A percentile compares a stretch with the other conserved stretches of the same genome.
Evolutionary conservation across 306 rosid species (phyloP).

Genomic region (Prunus armeniaca): DNA sequence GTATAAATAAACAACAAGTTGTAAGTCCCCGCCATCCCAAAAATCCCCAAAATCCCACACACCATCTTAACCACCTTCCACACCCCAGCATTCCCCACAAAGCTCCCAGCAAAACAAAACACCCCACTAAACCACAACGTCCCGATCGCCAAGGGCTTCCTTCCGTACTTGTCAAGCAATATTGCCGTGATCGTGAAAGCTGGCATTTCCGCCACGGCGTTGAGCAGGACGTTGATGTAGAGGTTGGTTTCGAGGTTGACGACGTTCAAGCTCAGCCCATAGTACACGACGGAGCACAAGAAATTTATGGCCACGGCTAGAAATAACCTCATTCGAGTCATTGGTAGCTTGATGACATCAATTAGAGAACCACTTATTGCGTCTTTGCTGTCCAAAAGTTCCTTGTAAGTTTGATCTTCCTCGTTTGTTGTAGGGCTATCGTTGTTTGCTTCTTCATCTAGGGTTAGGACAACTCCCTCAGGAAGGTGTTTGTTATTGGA

Average conservation of each 20-base stretch:
- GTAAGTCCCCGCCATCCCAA: constrained; percentile 91
- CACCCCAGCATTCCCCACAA: constrained; percentile 32
- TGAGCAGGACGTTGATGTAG: constrained; percentile 61
- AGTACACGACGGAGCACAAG: constrained; percentile 67
- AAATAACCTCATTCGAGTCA: constrained; percentile 56
- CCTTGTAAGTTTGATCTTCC: constrained; percentile 2
- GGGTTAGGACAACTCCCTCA: constrained; percentile 34
- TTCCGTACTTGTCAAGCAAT: constrained; percentile 55
- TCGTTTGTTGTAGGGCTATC: background rate
- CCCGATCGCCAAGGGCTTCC: constrained; percentile 60
- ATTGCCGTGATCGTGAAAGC: constrained; percentile 71
- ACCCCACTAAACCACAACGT: constrained; percentile 82
- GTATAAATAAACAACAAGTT: constrained; percentile 75
- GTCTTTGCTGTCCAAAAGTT: constrained; percentile 18
- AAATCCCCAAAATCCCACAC: constrained; percentile 76
- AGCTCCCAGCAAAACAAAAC: constrained; percentile 61
- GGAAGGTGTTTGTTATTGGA: constrained; percentile 61
- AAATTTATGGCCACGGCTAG: constrained; percentile 63
- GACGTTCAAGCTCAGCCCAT: constrained; percentile 76
- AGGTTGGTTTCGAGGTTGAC: constrained; percentile 66
- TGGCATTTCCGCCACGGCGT: constrained; percentile 87
- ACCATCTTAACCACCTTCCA: constrained; percentile 59
- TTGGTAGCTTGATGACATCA: constrained; percentile 56
- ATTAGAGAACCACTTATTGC: constrained; percentile 53
- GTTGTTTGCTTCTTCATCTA: constrained; percentile 52